Evolutionary conservation across 2,329 filamentous ascomycete species (phyloP).

Genomic region (Emmonsiellopsis sp.): DNA sequence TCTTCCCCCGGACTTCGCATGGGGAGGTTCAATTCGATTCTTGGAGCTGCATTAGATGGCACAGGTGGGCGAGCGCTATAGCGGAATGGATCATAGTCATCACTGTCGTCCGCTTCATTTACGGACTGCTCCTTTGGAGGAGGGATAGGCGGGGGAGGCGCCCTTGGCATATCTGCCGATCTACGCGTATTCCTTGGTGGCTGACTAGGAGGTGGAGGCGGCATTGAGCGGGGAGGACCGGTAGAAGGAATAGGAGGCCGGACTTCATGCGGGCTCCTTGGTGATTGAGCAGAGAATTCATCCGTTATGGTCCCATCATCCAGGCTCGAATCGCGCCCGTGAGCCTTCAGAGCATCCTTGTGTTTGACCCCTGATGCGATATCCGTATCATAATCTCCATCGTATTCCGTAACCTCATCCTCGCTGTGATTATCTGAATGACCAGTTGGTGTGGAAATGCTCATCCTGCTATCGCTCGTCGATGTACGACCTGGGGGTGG

Average conservation of each 20-base stretch:
- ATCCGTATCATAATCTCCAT: conserved; percentile 96
- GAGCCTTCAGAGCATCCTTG: conserved; percentile 82
- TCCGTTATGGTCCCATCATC: conserved; percentile 56
- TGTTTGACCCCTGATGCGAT: conserved; percentile 90
- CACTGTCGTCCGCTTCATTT: conserved; percentile 46
- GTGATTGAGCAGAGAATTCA: conserved; percentile 43
- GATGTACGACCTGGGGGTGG: conserved; percentile 49
- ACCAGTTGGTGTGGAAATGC: conserved; percentile 33
- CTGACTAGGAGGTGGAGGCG: conserved; percentile 58
- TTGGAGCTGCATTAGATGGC: conserved; percentile 6
- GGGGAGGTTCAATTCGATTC: conserved; percentile 13
- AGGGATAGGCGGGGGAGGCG: conserved; percentile 53
- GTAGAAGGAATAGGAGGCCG: conserved; percentile 45
- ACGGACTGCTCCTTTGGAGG: conserved; percentile 40
- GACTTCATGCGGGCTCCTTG: conserved; percentile 30
- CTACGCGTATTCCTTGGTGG: conserved; percentile 48
- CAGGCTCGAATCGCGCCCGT: conserved; percentile 65
- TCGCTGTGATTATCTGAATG: conserved; percentile 54
- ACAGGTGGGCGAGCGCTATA: conserved; percentile 31
- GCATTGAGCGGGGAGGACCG: conserved; percentile 48
- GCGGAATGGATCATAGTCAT: conserved; percentile 45
- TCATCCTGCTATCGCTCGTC: conserved; percentile 46
- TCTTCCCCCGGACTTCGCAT: conserved; percentile 22
- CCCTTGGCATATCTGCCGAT: conserved; percentile 64
- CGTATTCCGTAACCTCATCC: conserved; percentile 84